Percentiles rank a stretch among this genome's conserved stretches.
These are phyloP conservation scores for Hawksworthiomyces lignivorus DNA, from an alignment of 2,329 filamentous ascomycete genomes.

Conservation along the genomic window DNA sequence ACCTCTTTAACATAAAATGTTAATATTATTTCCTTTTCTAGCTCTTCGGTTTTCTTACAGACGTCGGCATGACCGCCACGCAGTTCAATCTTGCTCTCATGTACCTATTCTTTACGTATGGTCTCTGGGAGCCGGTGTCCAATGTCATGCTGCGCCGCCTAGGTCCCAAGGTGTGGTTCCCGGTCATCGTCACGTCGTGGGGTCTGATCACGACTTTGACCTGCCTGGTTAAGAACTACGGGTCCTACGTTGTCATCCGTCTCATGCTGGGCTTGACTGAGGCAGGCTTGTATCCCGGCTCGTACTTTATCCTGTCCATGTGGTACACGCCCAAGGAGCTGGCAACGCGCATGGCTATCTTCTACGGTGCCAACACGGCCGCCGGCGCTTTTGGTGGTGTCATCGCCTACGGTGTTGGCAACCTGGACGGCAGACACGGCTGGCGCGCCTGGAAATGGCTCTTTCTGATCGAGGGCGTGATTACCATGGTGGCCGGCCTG, in stretches of 20 bases:
- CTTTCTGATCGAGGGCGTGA: conserved; percentile 32
- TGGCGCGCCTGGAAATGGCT: conserved; percentile 28
- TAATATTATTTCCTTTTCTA: too few species aligned
- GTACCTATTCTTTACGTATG: conserved; percentile 8
- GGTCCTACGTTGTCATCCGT: conserved; percentile 56
- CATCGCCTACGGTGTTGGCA: conserved; percentile 13
- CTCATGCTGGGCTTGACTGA: conserved; percentile 62
- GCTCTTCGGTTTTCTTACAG: conserved; percentile 9
- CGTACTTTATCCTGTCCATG: conserved; percentile 27
- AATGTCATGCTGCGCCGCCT: conserved; percentile 5
- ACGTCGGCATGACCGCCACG: conserved; percentile 4
- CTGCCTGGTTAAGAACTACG: conserved; percentile 59
- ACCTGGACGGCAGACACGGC: conserved; percentile 5
- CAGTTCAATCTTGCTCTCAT: conserved; percentile 11
- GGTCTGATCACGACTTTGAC: conserved; percentile 61
- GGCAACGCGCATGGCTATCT: conserved; percentile 15
- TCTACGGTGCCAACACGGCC: conserved; percentile 15
- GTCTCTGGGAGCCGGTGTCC: conserved; percentile 7
- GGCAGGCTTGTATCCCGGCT: conserved; percentile 63
- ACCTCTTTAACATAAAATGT: too few species aligned
- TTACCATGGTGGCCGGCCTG: conserved; percentile 29
- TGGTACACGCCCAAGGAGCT: conserved; percentile 17
- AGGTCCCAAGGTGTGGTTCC: conserved; percentile 9
- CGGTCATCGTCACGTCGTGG: conserved; percentile 39
- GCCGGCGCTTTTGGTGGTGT: conserved; percentile 13